These are phyloP conservation scores for Drechslerella dactyloides DNA, from an alignment of 2,329 filamentous ascomycete genomes.

Conservation along the genomic window DNA sequence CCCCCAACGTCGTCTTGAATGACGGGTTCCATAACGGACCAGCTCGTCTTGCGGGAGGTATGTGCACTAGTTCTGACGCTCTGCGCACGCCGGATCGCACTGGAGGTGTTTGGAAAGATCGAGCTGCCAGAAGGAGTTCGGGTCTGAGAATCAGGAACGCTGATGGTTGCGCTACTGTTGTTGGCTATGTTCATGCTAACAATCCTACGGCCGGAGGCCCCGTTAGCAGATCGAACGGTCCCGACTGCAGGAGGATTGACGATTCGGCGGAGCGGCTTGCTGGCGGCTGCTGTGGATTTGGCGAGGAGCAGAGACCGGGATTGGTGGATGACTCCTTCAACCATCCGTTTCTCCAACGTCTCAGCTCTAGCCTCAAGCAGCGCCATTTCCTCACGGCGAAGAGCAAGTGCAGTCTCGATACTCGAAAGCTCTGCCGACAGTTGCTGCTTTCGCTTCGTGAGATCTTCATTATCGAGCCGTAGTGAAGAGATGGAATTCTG, in stretches of 20 bases:
- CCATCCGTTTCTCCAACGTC: conserved; percentile 84
- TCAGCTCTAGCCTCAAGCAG: conserved; percentile 90
- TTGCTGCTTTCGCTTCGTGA: conserved; percentile 77
- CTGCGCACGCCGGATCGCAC: conserved; percentile 31
- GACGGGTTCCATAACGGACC: conserved; percentile 29
- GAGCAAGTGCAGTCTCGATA: conserved; percentile 84
- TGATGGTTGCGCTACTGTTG: not conserved
- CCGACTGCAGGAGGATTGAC: conserved; percentile 38
- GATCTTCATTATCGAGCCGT: conserved; percentile 73
- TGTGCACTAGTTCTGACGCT: conserved; percentile 39
- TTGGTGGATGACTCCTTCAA: conserved; percentile 95
- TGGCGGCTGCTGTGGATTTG: conserved; percentile 30
- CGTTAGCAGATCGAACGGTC: conserved; percentile 34
- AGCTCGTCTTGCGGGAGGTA: conserved; percentile 45
- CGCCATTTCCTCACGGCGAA: conserved; percentile 87
- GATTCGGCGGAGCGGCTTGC: conserved; percentile 39
- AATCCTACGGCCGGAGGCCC: conserved; percentile 31
- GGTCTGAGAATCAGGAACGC: conserved; percentile 25
- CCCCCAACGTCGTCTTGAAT: conserved; percentile 31
- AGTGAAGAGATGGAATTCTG: conserved; percentile 62
- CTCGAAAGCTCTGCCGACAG: conserved; percentile 86
- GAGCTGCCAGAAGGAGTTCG: conserved; percentile 46
- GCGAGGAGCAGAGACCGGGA: conserved; percentile 77
- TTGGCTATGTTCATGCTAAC: conserved; percentile 42
- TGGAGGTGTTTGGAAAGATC: conserved; percentile 26